phyloP scores from a whole-genome alignment of 768 basidiomycete species.

The Termitomyces sp. region DNA sequence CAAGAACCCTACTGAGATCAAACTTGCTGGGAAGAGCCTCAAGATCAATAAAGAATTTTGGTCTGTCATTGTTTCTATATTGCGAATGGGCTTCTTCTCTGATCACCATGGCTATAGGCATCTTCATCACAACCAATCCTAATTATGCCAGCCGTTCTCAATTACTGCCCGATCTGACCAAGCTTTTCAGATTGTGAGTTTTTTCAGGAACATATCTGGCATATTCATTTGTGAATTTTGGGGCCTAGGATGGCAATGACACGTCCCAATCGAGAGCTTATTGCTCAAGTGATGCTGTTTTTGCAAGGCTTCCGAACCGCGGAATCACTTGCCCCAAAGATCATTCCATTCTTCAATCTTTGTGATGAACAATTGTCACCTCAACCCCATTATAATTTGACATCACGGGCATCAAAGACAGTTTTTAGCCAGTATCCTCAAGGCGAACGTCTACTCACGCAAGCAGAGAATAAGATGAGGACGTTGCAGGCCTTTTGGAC shows the following conservation, averaged over 20 bases:
- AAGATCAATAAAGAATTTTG: constrained; percentile 94
- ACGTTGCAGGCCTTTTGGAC: constrained; percentile 62
- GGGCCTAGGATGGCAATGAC: constrained; percentile 93
- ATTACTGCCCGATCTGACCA: constrained; percentile 83
- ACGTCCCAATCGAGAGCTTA: constrained; percentile 94
- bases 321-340: constrained; percentile 95
- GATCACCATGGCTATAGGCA: constrained; percentile 50
- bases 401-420: constrained; percentile 94
- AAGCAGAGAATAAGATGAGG: constrained; percentile 39
- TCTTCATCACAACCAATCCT: constrained; percentile 99
- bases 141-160: constrained; percentile 97
- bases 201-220: not conserved
- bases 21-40: constrained; percentile 91
- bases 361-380: constrained; percentile 96
- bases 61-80: constrained; percentile 33
- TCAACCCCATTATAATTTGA: constrained; percentile 99
- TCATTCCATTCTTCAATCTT: constrained; percentile 99
- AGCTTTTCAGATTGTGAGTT: constrained; percentile 91
- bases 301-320: constrained; percentile 99
- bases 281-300: constrained; percentile 99
- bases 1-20: constrained; percentile 89
- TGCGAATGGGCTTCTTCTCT: constrained; percentile 6
- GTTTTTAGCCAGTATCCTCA: constrained; percentile 96
- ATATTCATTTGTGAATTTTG: constrained; percentile 15
- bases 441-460: constrained; percentile 79